A percentile compares a stretch with the other conserved stretches of the same genome.
phyloP scores from a whole-genome alignment of 1,139 yeast species.

The Magnusiomyces ingens region DNA sequence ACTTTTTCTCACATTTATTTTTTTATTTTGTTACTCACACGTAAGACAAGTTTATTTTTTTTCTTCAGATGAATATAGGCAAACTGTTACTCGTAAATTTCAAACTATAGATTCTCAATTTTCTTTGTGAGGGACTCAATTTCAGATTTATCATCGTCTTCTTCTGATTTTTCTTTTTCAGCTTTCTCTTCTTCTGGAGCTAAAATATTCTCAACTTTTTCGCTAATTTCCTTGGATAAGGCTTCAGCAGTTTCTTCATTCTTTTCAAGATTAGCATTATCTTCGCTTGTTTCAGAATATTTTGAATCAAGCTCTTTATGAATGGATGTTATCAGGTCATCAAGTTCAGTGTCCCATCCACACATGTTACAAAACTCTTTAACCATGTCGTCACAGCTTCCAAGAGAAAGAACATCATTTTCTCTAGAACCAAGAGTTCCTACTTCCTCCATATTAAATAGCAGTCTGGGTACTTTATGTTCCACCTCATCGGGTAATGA shows the following conservation, averaged over 20 bases:
- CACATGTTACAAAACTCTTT: constrained; percentile 44
- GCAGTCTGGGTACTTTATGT: constrained; percentile 45
- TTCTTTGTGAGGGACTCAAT: background rate
- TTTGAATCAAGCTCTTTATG: background rate
- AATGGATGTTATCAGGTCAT: constrained; percentile 24
- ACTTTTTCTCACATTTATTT: no score
- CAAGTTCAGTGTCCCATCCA: constrained; percentile 59
- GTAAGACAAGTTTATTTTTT: background rate
- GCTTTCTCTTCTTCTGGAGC: background rate
- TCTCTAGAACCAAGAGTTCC: constrained; percentile 56
- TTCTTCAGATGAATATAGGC: background rate
- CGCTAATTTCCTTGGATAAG: background rate
- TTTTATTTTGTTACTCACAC: background rate
- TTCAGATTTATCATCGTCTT: background rate
- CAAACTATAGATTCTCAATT: background rate
- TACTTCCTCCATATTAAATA: constrained; percentile 68
- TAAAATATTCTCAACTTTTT: background rate
- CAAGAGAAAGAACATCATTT: constrained; percentile 52
- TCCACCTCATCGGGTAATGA: constrained; percentile 62
- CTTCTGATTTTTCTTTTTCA: background rate
- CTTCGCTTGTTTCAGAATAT: background rate
- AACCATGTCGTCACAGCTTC: constrained; percentile 60
- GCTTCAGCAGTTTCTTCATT: background rate
- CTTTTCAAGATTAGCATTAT: background rate
- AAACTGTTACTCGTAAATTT: background rate